These are phyloP conservation scores for Epichloe gansuensis DNA, from an alignment of 2,329 filamentous ascomycete species.

Conservation along the genomic window DNA sequence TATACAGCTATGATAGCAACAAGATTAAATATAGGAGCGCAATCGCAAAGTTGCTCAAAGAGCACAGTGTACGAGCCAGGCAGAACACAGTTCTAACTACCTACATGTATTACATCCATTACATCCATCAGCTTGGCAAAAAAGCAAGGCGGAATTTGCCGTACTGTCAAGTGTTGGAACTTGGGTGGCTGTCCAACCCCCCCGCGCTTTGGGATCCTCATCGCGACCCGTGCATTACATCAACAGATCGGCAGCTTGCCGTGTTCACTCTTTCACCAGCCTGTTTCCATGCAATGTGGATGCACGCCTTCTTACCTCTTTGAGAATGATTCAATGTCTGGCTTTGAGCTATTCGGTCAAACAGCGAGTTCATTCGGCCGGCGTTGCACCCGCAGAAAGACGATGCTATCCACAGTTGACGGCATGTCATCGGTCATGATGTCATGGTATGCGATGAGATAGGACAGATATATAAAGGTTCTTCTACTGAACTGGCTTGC, in stretches of 20 bases:
- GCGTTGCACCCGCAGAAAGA: background rate
- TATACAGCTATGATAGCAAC: too few species aligned
- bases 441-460: background rate
- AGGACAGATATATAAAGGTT: background rate
- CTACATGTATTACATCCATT: too few species aligned
- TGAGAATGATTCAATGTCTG: slow-evolving; percentile 3
- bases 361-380: background rate
- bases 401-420: background rate
- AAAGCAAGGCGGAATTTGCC: background rate
- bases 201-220: background rate
- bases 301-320: background rate
- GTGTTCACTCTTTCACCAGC: background rate
- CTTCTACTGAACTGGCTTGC: background rate
- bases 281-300: background rate
- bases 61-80: too few species aligned
- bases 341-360: background rate
- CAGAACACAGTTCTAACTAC: background rate
- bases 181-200: background rate
- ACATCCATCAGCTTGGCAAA: background rate
- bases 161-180: too few species aligned
- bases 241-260: background rate
- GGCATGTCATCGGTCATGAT: slow-evolving; percentile 1
- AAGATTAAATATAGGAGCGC: background rate
- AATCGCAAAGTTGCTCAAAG: too few species aligned
- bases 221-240: background rate